Conservation (phyloP, 2,329 filamentous ascomycete genomes). For the Periglandula ipomoeae region DNA sequence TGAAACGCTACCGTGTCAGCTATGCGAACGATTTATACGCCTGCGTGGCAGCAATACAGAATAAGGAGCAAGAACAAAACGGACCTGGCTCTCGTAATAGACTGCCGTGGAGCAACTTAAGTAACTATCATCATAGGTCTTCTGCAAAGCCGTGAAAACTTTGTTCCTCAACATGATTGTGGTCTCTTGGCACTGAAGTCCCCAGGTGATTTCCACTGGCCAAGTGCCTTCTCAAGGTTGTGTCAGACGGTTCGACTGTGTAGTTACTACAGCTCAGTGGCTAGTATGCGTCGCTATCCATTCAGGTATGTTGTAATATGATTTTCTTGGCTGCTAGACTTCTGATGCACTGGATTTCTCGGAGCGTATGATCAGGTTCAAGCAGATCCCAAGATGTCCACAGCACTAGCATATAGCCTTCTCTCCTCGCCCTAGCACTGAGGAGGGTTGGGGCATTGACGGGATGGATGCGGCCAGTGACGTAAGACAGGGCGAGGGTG, state of each 20-base stretch:
- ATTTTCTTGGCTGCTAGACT: no score
- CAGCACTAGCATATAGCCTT: background rate
- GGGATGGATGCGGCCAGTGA: constrained; percentile 1
- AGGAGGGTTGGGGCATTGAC: background rate
- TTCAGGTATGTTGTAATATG: background rate
- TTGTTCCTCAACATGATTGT: constrained; percentile 44
- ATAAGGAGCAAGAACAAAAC: background rate
- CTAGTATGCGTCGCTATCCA: background rate
- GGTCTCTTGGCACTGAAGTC: background rate
- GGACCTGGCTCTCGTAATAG: constrained; percentile 87
- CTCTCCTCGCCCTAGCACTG: background rate
- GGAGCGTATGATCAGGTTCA: background rate
- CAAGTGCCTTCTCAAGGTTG: background rate
- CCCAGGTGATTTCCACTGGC: background rate
- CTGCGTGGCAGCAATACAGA: background rate
- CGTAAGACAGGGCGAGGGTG: constrained; percentile 2
- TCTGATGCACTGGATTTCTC: background rate
- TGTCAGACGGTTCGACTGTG: background rate
- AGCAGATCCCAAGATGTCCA: background rate
- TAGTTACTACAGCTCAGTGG: background rate
- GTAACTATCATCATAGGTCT: constrained; percentile 96
- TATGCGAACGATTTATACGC: background rate
- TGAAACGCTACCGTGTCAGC: background rate
- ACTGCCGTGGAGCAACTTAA: constrained; percentile 90
- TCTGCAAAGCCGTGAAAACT: constrained; percentile 69